Evolutionary conservation across 306 rosid genomes (phyloP).

Genomic region (Vigna reflexopilosa): DNA sequence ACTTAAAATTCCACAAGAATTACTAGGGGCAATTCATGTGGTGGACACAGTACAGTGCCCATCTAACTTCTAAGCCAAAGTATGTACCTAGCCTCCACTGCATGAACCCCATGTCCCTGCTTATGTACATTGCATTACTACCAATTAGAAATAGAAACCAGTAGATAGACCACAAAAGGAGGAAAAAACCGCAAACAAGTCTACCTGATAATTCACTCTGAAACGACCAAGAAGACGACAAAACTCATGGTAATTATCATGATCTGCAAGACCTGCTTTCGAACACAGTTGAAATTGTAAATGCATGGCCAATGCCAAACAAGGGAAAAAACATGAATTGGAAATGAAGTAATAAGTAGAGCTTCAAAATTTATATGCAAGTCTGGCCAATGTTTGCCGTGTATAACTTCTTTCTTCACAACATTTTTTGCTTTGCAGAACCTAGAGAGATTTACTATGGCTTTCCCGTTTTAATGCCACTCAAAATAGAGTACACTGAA

Average conservation of each 20-base stretch:
- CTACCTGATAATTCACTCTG: conserved; percentile 96
- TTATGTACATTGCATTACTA: conserved; percentile 35
- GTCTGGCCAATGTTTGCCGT: not conserved
- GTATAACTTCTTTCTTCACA: conserved; percentile 23
- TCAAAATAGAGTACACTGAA: conserved; percentile 6
- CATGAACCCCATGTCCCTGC: conserved; percentile 42
- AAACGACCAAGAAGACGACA: conserved; percentile 99
- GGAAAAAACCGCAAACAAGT: conserved; percentile 36
- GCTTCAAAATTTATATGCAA: conserved; percentile 25
- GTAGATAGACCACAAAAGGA: conserved; percentile 29
- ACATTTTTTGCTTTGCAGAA: conserved; percentile 23
- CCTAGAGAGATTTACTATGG: conserved; percentile 32
- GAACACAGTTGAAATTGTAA: conserved; percentile 41
- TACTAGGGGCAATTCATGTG: conserved; percentile 15
- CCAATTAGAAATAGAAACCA: conserved; percentile 36
- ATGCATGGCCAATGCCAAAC: conserved; percentile 38
- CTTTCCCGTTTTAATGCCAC: conserved; percentile 23
- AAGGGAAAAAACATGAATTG: not conserved
- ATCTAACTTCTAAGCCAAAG: conserved; percentile 32
- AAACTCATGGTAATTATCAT: conserved; percentile 97
- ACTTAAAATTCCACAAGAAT: conserved; percentile 21
- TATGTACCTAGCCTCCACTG: conserved; percentile 37
- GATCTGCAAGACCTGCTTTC: conserved; percentile 92
- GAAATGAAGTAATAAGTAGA: conserved; percentile 28
- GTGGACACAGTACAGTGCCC: conserved; percentile 31